These are phyloP conservation scores for Penicillium fimorum DNA, from an alignment of 495 filamentous ascomycete genomes.

Conservation along the genomic window DNA sequence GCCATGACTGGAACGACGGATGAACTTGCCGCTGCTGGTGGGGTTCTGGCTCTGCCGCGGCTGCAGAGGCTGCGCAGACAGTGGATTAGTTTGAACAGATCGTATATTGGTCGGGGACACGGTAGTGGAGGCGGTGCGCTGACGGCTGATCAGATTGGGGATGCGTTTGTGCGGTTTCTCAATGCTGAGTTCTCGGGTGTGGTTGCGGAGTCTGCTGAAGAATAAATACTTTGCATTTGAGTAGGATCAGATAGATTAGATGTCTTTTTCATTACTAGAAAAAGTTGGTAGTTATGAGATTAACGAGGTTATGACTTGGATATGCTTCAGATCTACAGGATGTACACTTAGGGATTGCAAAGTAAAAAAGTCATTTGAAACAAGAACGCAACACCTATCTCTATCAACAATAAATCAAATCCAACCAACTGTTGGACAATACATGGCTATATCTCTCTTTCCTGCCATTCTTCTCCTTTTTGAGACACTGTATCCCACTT, in stretches of 20 bases:
- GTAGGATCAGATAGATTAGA: neutral
- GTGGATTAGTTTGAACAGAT: slow-evolving; percentile 77
- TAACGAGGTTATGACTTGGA: slow-evolving; percentile 18
- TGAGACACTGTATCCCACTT: slow-evolving; percentile 5
- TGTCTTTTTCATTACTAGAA: slow-evolving; percentile 10
- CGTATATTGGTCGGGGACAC: slow-evolving; percentile 36
- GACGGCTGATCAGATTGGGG: slow-evolving; percentile 35
- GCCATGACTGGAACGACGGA: slow-evolving; percentile 40
- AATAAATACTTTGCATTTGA: slow-evolving; percentile 5
- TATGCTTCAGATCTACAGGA: neutral
- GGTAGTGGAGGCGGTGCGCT: slow-evolving; percentile 30
- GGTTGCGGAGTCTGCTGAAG: slow-evolving; percentile 13
- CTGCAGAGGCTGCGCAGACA: slow-evolving; percentile 81
- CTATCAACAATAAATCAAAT: slow-evolving; percentile 9
- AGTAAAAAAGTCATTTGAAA: neutral
- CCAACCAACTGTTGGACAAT: slow-evolving; percentile 1
- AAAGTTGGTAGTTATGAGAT: slow-evolving; percentile 10
- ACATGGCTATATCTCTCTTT: slow-evolving; percentile 1
- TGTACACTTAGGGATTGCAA: neutral
- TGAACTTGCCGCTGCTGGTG: slow-evolving; percentile 45
- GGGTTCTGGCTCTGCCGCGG: slow-evolving; percentile 65
- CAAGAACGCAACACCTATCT: slow-evolving; percentile 1
- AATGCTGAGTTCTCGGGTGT: slow-evolving; percentile 43
- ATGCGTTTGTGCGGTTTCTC: slow-evolving; percentile 50
- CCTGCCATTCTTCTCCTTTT: slow-evolving; percentile 10